Base-by-base conservation (phyloP, 768 basidiomycete species). In the Amanita phalloides region DNA sequence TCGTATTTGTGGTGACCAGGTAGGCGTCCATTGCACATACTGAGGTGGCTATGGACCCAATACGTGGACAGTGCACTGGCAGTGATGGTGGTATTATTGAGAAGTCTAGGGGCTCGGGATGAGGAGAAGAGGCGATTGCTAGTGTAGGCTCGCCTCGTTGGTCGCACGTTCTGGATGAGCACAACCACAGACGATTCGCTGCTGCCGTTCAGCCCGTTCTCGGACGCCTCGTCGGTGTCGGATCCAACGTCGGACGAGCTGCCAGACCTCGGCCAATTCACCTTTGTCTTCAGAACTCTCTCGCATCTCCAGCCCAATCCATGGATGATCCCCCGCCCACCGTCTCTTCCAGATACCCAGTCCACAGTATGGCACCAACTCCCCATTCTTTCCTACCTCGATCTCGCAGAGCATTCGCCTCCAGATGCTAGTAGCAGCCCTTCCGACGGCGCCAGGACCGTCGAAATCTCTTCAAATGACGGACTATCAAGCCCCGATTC, bases 241-340 rank as follows among this genome's bases (percentile, higher is more conserved):
- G 75, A 75, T 37, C 70, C 72, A 21, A 80, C 78, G 21, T 77
- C 78, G 21, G 79, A 81, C 59, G 77, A 86, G 62, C 74, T 76
- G 53, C 85, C 85, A 39, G 84, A 86, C 64, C 72, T 88, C 6
- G 86, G 86, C 6, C 82, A 82, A 7, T 87, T 88, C 64, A 76
- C 71, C 11, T 71, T 77, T 33, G 82, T 88, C 21, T 76, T 88
- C 43, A 74, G 84, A n/a, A 84, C 81, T 50, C 70, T 81, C 65
- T 72, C 62, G 17, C 74, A 82, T 51, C 61, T 82, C 0, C 79
- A 81, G 54, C 79, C 71, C 3, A 64, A 63, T 45, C 73, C 70
- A 14, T 66, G 74, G 41, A 68, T 66, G 7, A 51, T 30, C 9
- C 8, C 30, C 0, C 9, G 17, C 17, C 50, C 32, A 4, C n/a